phyloP scores from a whole-genome alignment of 2,329 filamentous ascomycete genomes.

The Fusarium marasasianum region DNA sequence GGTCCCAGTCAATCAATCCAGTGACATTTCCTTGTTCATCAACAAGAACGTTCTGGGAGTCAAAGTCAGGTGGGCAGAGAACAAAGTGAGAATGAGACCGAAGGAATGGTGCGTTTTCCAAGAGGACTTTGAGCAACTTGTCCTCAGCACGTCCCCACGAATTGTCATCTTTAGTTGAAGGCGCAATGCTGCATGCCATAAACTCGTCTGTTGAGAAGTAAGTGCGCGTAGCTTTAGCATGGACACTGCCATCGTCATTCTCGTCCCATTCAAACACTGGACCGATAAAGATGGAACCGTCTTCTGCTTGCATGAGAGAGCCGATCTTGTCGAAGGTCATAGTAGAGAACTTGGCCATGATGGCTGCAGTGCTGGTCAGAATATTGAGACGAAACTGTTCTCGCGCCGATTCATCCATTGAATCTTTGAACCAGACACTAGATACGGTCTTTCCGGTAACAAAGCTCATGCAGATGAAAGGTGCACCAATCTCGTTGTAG shows the following conservation, averaged over 20 bases:
- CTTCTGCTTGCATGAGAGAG: neutral
- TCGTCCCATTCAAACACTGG: neutral
- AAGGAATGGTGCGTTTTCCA: neutral
- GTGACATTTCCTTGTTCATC: neutral
- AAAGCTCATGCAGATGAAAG: conserved; percentile 5
- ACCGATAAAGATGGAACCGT: neutral
- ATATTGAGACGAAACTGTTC: neutral
- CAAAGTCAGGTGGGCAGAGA: neutral
- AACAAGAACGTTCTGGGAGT: neutral
- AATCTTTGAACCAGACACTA: neutral
- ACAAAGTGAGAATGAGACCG: neutral
- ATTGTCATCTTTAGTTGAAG: too few species aligned
- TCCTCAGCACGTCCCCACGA: neutral
- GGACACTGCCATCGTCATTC: neutral
- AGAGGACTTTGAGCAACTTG: neutral
- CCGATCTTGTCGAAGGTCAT: neutral
- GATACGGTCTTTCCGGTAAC: neutral
- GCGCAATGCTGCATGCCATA: neutral
- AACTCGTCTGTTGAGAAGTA: neutral
- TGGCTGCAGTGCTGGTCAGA: neutral
- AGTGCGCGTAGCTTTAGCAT: neutral
- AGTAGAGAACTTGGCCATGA: neutral
- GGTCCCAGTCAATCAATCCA: neutral
- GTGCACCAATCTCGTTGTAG: neutral
- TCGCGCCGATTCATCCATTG: neutral